Base-by-base conservation (phyloP, 768 basidiomycete species). In the Mycena haematopus region DNA sequence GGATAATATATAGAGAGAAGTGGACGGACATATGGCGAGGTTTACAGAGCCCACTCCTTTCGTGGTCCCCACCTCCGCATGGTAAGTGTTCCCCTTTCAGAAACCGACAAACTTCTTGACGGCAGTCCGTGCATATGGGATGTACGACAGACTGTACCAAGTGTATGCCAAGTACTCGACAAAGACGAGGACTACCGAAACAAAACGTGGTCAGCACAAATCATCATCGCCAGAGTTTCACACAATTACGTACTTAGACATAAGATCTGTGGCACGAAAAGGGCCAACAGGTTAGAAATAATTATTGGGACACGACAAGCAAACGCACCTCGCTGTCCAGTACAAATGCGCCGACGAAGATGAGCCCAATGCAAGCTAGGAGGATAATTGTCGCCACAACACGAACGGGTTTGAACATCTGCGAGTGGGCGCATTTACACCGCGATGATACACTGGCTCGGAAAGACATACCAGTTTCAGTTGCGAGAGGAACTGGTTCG, bases 391-490 rank as follows among this genome's bases (percentile, higher is more conserved):
- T 87, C 2, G 95, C 95, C 21, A 92, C 77, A 7, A 96, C 76
- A 54, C 95, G 93, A 22, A 96, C 85, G 52, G 94, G 92, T 76
- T 95, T 95, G 84, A 96, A 96, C 95, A 96, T 96, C 93, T 95
- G 68, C 7, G 54, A 17, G 14, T 8, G 22, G n/a, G 0, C 27
- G 17, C 22, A 29, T 33, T 29, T 46, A 53, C 45, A 31, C 46
- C 47, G 13, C 5, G 42, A 11, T 14, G 21, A 1, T 3, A 11
- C 33, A 31, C 9, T 31, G 45, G 24, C 36, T 35, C 11, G 52
- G 1, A 14, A 13, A 44, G 25, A 71, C 83, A 69, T 68, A 92
- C 93, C 67, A 93, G 83, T 76, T 93, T 93, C 49, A 92, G 58
- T 73, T 98, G 95, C 68, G 85, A 91, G 61, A 75, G 71, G 75